Percentiles rank a stretch among this genome's conserved stretches.
Conservation (phyloP, 768 basidiomycete species). For the Psilocybe tampanensis region DNA sequence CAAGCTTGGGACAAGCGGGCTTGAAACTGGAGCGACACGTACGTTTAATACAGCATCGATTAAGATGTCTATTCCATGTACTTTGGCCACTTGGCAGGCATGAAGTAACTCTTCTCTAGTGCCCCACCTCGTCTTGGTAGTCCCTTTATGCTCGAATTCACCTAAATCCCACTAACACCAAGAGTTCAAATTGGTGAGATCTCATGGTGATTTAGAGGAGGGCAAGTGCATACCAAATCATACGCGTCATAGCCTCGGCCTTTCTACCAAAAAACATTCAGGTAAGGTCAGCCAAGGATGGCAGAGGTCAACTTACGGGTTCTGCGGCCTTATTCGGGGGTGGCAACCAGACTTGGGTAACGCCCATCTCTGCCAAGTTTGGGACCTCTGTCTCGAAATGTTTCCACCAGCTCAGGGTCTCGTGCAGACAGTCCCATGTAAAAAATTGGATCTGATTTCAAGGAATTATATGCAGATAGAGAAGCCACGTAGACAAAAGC, state of each 20-base stretch:
- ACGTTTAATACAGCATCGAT: slow-evolving; percentile 93
- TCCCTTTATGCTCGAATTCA: slow-evolving; percentile 80
- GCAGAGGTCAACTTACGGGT: slow-evolving; percentile 40
- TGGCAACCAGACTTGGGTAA: slow-evolving; percentile 84
- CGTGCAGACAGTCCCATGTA: slow-evolving; percentile 71
- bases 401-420: slow-evolving; percentile 77
- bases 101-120: slow-evolving; percentile 75
- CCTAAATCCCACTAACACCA: slow-evolving; percentile 78
- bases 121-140: slow-evolving; percentile 81
- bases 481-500: neutral
- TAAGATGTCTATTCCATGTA: slow-evolving; percentile 71
- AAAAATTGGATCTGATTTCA: slow-evolving; percentile 75
- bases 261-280: slow-evolving; percentile 39
- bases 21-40: slow-evolving; percentile 16
- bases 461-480: neutral
- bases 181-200: neutral
- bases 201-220: neutral
- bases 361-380: slow-evolving; percentile 61
- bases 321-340: slow-evolving; percentile 80
- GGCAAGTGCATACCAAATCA: slow-evolving; percentile 58
- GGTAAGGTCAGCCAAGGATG: neutral
- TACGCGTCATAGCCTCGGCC: slow-evolving; percentile 87
- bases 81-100: slow-evolving; percentile 69
- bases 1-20: slow-evolving; percentile 1
- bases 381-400: slow-evolving; percentile 71